A percentile compares a stretch with the other conserved stretches of the same genome.
These are phyloP conservation scores for Cyberlindnera mississippiensis DNA, from an alignment of 805 yeast genomes.

Conservation along the genomic window DNA sequence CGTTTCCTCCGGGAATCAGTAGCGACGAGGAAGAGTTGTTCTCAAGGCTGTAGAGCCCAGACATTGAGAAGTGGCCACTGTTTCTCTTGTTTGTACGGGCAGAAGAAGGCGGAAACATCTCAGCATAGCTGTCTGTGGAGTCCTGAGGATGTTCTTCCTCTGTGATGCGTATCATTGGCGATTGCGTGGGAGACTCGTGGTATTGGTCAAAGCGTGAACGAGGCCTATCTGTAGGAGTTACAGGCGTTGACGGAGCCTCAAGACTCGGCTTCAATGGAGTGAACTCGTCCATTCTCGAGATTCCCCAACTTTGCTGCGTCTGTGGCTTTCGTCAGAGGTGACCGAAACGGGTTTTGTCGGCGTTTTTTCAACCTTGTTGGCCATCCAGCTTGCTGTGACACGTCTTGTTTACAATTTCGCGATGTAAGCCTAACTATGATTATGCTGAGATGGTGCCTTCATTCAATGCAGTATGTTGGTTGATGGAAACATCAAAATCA, in stretches of 20 bases:
- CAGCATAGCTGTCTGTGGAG: constrained; percentile 12
- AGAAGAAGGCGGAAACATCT: constrained; percentile 20
- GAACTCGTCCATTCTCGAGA: not conserved
- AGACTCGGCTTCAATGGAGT: not conserved
- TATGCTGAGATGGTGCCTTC: too few relatives aligned
- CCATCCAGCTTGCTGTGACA: too few relatives aligned
- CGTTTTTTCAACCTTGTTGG: too few relatives aligned
- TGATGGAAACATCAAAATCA: not conserved
- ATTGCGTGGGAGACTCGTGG: constrained; percentile 20
- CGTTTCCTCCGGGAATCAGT: constrained; percentile 27
- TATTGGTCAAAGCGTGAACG: constrained; percentile 23
- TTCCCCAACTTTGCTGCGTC: not conserved
- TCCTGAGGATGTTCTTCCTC: constrained; percentile 18
- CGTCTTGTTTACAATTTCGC: too few relatives aligned
- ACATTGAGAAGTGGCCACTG: constrained; percentile 16
- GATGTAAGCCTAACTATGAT: too few relatives aligned
- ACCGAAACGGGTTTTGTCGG: too few relatives aligned
- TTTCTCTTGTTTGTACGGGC: constrained; percentile 16
- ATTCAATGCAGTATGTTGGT: not conserved
- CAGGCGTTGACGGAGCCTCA: constrained; percentile 5
- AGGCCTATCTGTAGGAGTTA: constrained; percentile 21
- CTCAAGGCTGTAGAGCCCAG: constrained; percentile 14
- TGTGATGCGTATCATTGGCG: constrained; percentile 29
- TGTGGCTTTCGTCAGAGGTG: too few relatives aligned
- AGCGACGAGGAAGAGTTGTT: constrained; percentile 24